phyloP scores from a whole-genome alignment of 1,139 yeast species.

The Blastobotrys proliferans region DNA sequence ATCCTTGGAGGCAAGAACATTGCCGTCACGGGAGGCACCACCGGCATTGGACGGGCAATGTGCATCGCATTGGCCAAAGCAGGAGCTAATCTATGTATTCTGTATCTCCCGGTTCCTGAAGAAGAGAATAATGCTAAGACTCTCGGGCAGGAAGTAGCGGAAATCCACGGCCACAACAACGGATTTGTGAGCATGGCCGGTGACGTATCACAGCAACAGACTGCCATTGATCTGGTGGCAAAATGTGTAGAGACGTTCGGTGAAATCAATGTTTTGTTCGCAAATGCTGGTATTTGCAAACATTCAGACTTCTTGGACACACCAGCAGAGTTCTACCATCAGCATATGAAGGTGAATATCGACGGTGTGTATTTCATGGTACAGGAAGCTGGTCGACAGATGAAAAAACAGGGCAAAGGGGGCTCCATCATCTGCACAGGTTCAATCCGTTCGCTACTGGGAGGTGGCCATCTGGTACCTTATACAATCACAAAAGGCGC shows the following conservation, averaged over 20 bases:
- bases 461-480: constrained; percentile 36
- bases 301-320: constrained; percentile 38
- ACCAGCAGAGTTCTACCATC: constrained; percentile 35
- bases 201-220: constrained; percentile 41
- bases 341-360: constrained; percentile 41
- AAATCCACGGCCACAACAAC: constrained; percentile 24
- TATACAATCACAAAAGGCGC: constrained; percentile 50
- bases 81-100: constrained; percentile 26
- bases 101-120: constrained; percentile 28
- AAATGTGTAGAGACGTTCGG: constrained; percentile 40
- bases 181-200: constrained; percentile 39
- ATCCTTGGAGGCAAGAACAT: constrained; percentile 19
- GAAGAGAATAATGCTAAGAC: constrained; percentile 21
- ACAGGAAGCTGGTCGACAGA: constrained; percentile 45
- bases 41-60: constrained; percentile 41
- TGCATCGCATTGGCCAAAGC: constrained; percentile 34
- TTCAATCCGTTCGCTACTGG: constrained; percentile 36
- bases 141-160: constrained; percentile 27
- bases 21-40: constrained; percentile 40
- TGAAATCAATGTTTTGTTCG: constrained; percentile 41
- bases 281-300: constrained; percentile 47
- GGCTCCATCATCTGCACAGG: constrained; percentile 42
- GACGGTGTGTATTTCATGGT: constrained; percentile 44
- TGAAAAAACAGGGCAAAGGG: constrained; percentile 44
- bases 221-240: constrained; percentile 36